Base-by-base conservation (phyloP, 2,329 filamentous ascomycete species). In the Diaporthe sp. region DNA sequence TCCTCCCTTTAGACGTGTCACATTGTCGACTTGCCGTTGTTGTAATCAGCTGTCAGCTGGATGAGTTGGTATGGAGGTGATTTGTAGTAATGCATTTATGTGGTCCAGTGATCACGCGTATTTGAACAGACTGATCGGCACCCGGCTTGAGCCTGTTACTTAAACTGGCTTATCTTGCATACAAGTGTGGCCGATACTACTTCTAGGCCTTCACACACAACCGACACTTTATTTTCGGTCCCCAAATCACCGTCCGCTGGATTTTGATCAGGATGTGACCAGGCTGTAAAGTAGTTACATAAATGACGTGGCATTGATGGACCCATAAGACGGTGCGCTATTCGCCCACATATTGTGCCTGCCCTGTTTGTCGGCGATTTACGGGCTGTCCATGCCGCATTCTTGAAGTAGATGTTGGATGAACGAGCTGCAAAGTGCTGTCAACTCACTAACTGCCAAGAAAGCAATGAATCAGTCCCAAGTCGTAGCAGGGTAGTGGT, bases 161-260 rank as follows among this genome's bases (percentile, higher is more conserved):
- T 31, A 42, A 25, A 25, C 17, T n/a, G 61, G 44, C 44, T 51
- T 34, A 34, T 25, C 44, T 22, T 34, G 42, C 61, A 49, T 51
- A 67, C 44, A 49, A 67, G 61, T 67, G 61, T 67, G 61, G 19
- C 28, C 28, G 44, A 51, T 51, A 37, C 44, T 46, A 51, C 61
- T 67, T 37, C 19, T n/a, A 34, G 44, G 15, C 12, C 19, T 51
- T 4, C 61, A 25, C 61, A 62, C 22, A 46, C 39, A 22, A 46
- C 17, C 2, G 3, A 17, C 61, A 65, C 42, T 67, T 19, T 67
- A 67, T 51, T 51, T 51, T 67, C 61, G 61, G 61, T 67, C 28
- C n/a, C 44, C 44, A 67, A 12, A 67, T 67, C 44, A 51, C 61
- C 37, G 19, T 2, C 61, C 61, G 61, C 28, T 15, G 19, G 8